Conservation (phyloP, 106 monocot species). For the Dioscorea zingiberensis region DNA sequence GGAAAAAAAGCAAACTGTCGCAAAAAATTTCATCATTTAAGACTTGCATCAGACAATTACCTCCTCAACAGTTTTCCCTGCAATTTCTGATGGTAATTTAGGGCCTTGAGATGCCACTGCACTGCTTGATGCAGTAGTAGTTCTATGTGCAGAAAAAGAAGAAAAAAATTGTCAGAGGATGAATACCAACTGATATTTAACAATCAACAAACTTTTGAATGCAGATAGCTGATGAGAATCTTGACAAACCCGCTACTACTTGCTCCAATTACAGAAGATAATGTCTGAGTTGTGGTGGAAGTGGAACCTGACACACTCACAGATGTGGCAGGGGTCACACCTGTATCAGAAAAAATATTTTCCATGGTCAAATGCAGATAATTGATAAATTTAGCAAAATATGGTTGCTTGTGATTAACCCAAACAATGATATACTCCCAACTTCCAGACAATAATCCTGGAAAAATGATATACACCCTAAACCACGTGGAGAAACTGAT, state of each 20-base stretch:
- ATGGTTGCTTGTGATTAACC: no score
- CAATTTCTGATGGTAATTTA: slow-evolving; percentile 79
- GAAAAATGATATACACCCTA: no score
- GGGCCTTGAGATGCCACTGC: slow-evolving; percentile 33
- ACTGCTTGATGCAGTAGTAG: slow-evolving; percentile 18
- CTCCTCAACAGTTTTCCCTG: slow-evolving; percentile 89
- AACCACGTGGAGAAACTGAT: no score
- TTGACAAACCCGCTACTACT: slow-evolving; percentile 37
- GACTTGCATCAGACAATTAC: slow-evolving; percentile 16
- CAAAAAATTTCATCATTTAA: not conserved
- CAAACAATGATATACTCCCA: no score
- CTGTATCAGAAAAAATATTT: not conserved
- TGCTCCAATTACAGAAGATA: slow-evolving; percentile 26
- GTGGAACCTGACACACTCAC: slow-evolving; percentile 15
- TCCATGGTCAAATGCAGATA: not conserved
- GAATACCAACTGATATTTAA: no score
- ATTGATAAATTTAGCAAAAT: no score
- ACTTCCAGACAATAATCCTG: no score
- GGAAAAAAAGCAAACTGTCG: not conserved
- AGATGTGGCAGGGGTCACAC: slow-evolving; percentile 13
- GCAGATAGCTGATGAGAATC: not conserved
- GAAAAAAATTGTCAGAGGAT: not conserved
- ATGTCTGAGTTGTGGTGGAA: slow-evolving; percentile 30
- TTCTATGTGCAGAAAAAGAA: slow-evolving; percentile 1
- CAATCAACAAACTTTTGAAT: no score